These are phyloP conservation scores for Cordia subcordata DNA, from an alignment of 257 asterid species.

Conservation along the genomic window DNA sequence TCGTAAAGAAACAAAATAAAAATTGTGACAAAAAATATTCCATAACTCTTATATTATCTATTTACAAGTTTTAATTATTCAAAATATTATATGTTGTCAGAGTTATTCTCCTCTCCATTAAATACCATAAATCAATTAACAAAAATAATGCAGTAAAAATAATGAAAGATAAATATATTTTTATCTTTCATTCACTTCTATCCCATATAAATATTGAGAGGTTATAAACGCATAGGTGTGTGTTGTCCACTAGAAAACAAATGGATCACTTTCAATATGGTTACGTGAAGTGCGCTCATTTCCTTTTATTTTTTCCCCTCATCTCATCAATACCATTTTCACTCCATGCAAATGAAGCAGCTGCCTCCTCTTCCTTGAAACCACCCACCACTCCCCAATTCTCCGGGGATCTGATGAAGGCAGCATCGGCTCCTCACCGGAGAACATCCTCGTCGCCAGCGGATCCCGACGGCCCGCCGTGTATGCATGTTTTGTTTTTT, in stretches of 20 bases:
- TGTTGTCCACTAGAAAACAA: not conserved
- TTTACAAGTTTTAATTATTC: no score
- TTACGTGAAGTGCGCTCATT: constrained; percentile 41
- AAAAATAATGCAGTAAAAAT: no score
- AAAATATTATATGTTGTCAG: no score
- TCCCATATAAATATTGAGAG: not conserved
- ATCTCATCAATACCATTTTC: not conserved
- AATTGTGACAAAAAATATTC: no score
- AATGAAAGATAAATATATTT: no score
- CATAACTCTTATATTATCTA: no score
- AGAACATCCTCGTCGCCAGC: no score
- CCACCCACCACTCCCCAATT: not conserved
- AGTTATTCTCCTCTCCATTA: no score
- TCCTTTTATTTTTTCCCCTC: constrained; percentile 15
- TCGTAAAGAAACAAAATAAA: no score
- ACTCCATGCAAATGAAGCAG: constrained; percentile 9
- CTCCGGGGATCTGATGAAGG: constrained; percentile 5
- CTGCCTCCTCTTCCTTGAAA: not conserved
- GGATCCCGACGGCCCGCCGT: not conserved
- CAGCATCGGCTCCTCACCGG: not conserved
- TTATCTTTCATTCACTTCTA: no score
- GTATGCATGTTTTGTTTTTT: not conserved
- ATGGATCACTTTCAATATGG: constrained; percentile 10
- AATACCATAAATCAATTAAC: no score
- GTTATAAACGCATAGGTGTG: not conserved